Evolutionary conservation across 1,284 basidiomycete species (phyloP).

Genomic region (Marasmius tenuissimus): DNA sequence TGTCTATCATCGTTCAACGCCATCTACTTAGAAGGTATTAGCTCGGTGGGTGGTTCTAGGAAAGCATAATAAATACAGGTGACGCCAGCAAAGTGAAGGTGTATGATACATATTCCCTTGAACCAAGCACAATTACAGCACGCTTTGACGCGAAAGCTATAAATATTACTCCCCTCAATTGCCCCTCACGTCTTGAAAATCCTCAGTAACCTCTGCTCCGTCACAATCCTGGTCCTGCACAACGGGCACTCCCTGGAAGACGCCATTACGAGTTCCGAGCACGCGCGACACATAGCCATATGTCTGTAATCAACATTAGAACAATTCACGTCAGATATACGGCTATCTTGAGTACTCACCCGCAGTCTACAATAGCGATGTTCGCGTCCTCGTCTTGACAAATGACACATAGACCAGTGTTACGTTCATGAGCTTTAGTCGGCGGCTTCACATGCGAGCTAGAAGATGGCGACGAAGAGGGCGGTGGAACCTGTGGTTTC

Average conservation of each 20-base stretch:
- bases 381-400: conserved; percentile 92
- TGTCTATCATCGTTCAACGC: too few species aligned
- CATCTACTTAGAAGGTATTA: too few species aligned
- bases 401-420: conserved; percentile 78
- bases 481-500: not conserved
- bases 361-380: conserved; percentile 91
- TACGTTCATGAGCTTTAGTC: conserved; percentile 30
- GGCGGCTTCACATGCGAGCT: conserved; percentile 14
- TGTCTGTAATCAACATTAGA: conserved; percentile 48
- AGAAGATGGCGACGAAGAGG: conserved; percentile 21
- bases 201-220: conserved; percentile 74
- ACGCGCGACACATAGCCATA: conserved; percentile 79
- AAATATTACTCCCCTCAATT: not conserved
- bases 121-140: too few species aligned
- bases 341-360: conserved; percentile 47
- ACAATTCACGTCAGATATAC: not conserved
- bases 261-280: conserved; percentile 81
- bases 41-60: too few species aligned
- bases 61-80: too few species aligned
- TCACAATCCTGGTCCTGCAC: conserved; percentile 84
- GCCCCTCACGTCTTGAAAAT: conserved; percentile 66
- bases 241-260: conserved; percentile 83
- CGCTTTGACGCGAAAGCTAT: too few species aligned
- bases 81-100: too few species aligned
- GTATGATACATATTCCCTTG: too few species aligned